These are phyloP conservation scores for Tothia fuscella DNA, from an alignment of 2,329 filamentous ascomycete genomes.

Conservation along the genomic window DNA sequence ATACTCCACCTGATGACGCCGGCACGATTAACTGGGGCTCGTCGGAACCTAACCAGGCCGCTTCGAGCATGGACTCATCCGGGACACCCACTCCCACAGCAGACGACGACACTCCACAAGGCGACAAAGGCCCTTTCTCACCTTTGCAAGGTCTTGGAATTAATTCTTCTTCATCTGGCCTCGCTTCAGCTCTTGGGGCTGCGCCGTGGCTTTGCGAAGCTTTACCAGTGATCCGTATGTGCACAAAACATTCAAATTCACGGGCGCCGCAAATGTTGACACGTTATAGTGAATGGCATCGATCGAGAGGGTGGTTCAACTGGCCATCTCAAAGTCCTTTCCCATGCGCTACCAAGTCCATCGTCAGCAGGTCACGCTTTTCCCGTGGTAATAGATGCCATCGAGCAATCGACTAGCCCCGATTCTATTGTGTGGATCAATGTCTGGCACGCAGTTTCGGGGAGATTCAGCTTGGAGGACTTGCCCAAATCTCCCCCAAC, in stretches of 20 bases:
- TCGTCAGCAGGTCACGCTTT: slow-evolving; percentile 40
- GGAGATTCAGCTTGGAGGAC: slow-evolving; percentile 48
- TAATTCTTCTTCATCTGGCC: too few relatives aligned
- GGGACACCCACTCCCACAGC: too few relatives aligned
- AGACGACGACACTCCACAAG: too few relatives aligned
- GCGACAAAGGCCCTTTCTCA: not conserved
- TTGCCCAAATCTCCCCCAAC: slow-evolving; percentile 51
- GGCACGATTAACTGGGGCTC: slow-evolving; percentile 29
- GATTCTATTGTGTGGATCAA: slow-evolving; percentile 48
- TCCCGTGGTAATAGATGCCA: slow-evolving; percentile 39
- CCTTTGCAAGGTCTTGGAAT: too few relatives aligned
- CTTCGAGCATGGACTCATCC: too few relatives aligned
- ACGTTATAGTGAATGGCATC: slow-evolving; percentile 21
- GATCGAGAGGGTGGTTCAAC: slow-evolving; percentile 19
- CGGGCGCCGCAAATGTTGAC: slow-evolving; percentile 16
- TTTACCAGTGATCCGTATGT: slow-evolving; percentile 5
- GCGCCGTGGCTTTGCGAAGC: slow-evolving; percentile 15
- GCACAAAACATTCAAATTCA: not conserved
- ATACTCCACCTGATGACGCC: slow-evolving; percentile 34
- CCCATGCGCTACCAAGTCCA: slow-evolving; percentile 48
- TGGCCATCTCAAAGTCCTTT: slow-evolving; percentile 41
- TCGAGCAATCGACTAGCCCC: slow-evolving; percentile 40
- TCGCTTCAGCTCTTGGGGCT: too few relatives aligned
- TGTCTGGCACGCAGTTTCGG: slow-evolving; percentile 51
- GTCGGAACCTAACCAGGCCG: too few relatives aligned